Percentiles rank a stretch among this genome's conserved stretches.
phyloP scores from a whole-genome alignment of 2,329 filamentous ascomycete genomes.

The Septoria linicola region DNA sequence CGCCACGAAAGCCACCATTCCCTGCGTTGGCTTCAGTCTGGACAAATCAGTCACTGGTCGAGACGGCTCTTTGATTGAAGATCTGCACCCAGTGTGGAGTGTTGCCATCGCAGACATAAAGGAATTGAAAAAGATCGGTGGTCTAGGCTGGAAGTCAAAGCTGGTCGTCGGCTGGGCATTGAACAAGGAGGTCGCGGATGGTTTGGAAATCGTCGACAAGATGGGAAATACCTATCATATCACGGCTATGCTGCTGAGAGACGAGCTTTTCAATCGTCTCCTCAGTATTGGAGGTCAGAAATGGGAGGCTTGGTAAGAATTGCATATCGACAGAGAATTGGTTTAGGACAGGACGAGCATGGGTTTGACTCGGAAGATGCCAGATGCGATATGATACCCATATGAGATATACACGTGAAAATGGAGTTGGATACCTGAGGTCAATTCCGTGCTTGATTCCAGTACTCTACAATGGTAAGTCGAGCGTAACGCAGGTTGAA shows the following conservation, averaged over 20 bases:
- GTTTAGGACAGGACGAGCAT: neutral
- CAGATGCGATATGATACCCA: slow-evolving; percentile 7
- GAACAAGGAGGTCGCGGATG: slow-evolving; percentile 71
- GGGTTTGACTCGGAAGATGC: neutral
- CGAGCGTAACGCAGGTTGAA: too few species aligned
- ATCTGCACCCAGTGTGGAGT: slow-evolving; percentile 63
- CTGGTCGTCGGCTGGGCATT: slow-evolving; percentile 78
- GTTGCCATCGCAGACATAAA: slow-evolving; percentile 68
- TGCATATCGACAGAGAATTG: slow-evolving; percentile 17
- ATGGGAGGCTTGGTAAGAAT: slow-evolving; percentile 70
- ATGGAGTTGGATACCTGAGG: too few species aligned
- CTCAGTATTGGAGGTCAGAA: slow-evolving; percentile 76
- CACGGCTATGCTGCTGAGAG: slow-evolving; percentile 69
- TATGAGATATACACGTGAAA: neutral
- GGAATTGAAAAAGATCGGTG: slow-evolving; percentile 76
- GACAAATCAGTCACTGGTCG: slow-evolving; percentile 47
- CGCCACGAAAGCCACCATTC: slow-evolving; percentile 63
- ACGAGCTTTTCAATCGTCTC: slow-evolving; percentile 78
- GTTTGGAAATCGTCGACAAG: slow-evolving; percentile 64
- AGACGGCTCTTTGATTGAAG: slow-evolving; percentile 47
- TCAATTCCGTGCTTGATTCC: too few species aligned
- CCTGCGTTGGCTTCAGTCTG: slow-evolving; percentile 65
- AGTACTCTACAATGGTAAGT: too few species aligned
- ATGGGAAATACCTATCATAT: slow-evolving; percentile 58
- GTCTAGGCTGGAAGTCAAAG: slow-evolving; percentile 81